These are phyloP conservation scores for Cryomyces minteri DNA, from an alignment of 495 filamentous ascomycete species.

Conservation along the genomic window DNA sequence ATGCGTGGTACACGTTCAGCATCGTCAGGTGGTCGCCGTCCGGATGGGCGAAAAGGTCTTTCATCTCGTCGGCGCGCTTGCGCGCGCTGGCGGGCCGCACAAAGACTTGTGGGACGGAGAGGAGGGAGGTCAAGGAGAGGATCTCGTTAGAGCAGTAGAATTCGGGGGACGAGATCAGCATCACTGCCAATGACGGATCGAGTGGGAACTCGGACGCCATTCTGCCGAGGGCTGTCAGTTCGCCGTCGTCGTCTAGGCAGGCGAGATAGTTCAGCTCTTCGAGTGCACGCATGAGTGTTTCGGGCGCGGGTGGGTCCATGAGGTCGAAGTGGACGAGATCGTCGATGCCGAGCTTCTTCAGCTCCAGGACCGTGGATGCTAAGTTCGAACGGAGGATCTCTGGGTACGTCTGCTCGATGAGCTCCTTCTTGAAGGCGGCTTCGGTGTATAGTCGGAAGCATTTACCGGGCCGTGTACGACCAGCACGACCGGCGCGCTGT, in stretches of 20 bases:
- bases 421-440: constrained; percentile 73
- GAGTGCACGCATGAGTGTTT: constrained; percentile 95
- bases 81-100: constrained; percentile 66
- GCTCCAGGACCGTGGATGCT: constrained; percentile 79
- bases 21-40: constrained; percentile 93
- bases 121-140: constrained; percentile 78
- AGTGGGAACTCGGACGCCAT: constrained; percentile 92
- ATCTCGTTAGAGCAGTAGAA: constrained; percentile 99
- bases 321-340: constrained; percentile 97
- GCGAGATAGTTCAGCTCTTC: constrained; percentile 97
- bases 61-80: constrained; percentile 96
- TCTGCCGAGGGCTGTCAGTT: constrained; percentile 68
- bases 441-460: constrained; percentile 97
- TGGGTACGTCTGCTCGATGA: constrained; percentile 91
- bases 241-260: constrained; percentile 90
- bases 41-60: constrained; percentile 73
- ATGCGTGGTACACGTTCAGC: constrained; percentile 96
- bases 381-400: constrained; percentile 92
- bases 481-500: constrained; percentile 93
- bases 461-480: constrained; percentile 93
- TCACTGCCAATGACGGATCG: constrained; percentile 87
- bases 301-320: constrained; percentile 96
- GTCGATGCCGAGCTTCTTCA: constrained; percentile 93
- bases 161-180: constrained; percentile 93
- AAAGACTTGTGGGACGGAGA: constrained; percentile 91